Conservation (phyloP, 2,329 filamentous ascomycete genomes). For the Botrytis tulipae region DNA sequence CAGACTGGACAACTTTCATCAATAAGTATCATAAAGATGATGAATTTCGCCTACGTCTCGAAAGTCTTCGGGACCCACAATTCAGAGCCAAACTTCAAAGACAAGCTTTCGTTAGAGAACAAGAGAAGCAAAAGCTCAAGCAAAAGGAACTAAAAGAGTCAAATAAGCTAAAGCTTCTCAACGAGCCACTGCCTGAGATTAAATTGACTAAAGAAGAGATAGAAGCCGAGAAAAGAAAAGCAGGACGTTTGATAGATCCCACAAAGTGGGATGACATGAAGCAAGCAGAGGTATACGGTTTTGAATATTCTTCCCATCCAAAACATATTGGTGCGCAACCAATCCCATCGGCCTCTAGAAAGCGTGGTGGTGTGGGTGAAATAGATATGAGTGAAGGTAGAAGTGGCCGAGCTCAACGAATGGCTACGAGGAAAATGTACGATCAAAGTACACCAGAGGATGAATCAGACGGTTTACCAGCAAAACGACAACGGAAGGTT, state of each 20-base stretch:
- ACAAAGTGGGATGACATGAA: constrained; percentile 42
- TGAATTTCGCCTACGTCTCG: constrained; percentile 15
- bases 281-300: constrained; percentile 60
- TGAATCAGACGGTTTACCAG: constrained; percentile 33
- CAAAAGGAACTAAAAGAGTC: constrained; percentile 16
- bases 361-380: constrained; percentile 18
- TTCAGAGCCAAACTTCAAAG: constrained; percentile 22
- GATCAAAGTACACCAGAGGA: constrained; percentile 32
- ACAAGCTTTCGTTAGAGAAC: constrained; percentile 11
- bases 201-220: constrained; percentile 33
- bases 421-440: constrained; percentile 28
- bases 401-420: constrained; percentile 32
- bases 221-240: constrained; percentile 30
- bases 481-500: constrained; percentile 33
- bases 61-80: constrained; percentile 22
- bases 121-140: constrained; percentile 12
- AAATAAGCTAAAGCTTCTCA: constrained; percentile 25
- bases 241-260: constrained; percentile 29
- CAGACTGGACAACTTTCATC: constrained; percentile 19
- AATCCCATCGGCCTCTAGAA: constrained; percentile 34
- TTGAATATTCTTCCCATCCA: constrained; percentile 58
- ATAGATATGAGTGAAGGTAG: constrained; percentile 27
- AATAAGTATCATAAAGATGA: constrained; percentile 11
- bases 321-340: constrained; percentile 60
- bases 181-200: constrained; percentile 28